Conservation (phyloP, 2,329 filamentous ascomycete genomes). For the Epichloe aotearoae region DNA sequence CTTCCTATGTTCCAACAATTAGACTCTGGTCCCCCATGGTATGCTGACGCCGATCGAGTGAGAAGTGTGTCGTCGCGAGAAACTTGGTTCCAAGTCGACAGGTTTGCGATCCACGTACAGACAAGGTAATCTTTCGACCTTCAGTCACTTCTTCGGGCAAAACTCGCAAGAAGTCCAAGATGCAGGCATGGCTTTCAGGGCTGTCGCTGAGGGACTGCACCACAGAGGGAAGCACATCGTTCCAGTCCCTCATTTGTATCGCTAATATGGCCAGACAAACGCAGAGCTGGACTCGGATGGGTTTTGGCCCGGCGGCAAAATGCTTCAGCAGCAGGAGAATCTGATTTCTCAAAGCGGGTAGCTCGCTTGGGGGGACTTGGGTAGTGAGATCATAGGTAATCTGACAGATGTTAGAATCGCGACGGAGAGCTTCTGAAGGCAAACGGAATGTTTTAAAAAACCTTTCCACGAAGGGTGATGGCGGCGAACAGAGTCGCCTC, state of each 20-base stretch:
- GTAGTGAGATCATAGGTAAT: slow-evolving; percentile 87
- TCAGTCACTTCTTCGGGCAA: slow-evolving; percentile 98
- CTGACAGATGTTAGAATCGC: slow-evolving; percentile 32
- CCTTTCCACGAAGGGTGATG: slow-evolving; percentile 96
- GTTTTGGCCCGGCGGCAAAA: slow-evolving; percentile 71
- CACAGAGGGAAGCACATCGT: slow-evolving; percentile 75
- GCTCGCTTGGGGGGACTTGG: slow-evolving; percentile 64
- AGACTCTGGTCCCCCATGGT: slow-evolving; percentile 17
- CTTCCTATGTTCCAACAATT: slow-evolving; percentile 59
- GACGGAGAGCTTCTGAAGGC: too few species aligned
- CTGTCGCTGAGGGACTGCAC: slow-evolving; percentile 66
- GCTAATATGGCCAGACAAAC: slow-evolving; percentile 90
- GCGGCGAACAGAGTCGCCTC: slow-evolving; percentile 92
- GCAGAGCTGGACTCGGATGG: slow-evolving; percentile 80
- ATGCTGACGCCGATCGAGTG: slow-evolving; percentile 23
- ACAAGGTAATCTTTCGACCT: slow-evolving; percentile 97
- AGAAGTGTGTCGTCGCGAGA: slow-evolving; percentile 19
- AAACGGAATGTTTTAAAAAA: slow-evolving; percentile 23
- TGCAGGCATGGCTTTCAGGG: slow-evolving; percentile 67
- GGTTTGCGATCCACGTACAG: slow-evolving; percentile 68
- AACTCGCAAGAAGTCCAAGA: slow-evolving; percentile 92
- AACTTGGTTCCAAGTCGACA: slow-evolving; percentile 26
- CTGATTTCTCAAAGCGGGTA: slow-evolving; percentile 69
- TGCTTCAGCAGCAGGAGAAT: slow-evolving; percentile 68
- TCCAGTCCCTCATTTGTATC: slow-evolving; percentile 93